Conservation (phyloP, 2,329 filamentous ascomycete genomes). For the Alternaria sp. region DNA sequence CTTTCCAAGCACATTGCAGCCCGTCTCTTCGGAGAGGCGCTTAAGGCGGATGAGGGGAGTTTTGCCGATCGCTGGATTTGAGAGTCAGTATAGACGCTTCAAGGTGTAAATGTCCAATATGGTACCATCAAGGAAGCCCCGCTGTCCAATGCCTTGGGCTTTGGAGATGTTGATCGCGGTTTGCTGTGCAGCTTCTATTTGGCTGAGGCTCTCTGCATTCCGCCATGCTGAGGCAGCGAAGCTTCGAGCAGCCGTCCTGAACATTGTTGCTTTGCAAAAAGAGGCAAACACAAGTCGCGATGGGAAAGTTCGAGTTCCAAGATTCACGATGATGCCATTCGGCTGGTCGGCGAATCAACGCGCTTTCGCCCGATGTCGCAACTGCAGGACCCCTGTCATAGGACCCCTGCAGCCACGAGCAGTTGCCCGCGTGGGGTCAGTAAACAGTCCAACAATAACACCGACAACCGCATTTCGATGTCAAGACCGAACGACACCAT, state of each 20-base stretch:
- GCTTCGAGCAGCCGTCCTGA: conserved; percentile 71
- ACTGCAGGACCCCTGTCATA: conserved; percentile 22
- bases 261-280: conserved; percentile 61
- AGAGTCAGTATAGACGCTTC: conserved; percentile 13
- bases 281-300: conserved; percentile 8
- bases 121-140: conserved; percentile 79
- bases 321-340: conserved; percentile 26
- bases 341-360: conserved; percentile 29
- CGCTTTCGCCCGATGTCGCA: conserved; percentile 38
- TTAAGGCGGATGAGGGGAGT: conserved; percentile 93
- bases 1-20: conserved; percentile 94
- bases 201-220: conserved; percentile 57
- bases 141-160: conserved; percentile 79
- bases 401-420: conserved; percentile 20
- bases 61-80: conserved; percentile 83
- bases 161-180: conserved; percentile 77
- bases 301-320: conserved; percentile 4
- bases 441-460: conserved; percentile 27
- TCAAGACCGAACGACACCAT: conserved; percentile 16
- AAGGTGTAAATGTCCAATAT: not conserved
- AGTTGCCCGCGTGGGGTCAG: conserved; percentile 15
- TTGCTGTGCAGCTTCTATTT: conserved; percentile 61
- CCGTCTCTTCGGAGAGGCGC: conserved; percentile 85
- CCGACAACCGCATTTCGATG: conserved; percentile 18
- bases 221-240: conserved; percentile 71